Base-by-base conservation (phyloP, 768 basidiomycete genomes). In the Psilocybe tampanensis region DNA sequence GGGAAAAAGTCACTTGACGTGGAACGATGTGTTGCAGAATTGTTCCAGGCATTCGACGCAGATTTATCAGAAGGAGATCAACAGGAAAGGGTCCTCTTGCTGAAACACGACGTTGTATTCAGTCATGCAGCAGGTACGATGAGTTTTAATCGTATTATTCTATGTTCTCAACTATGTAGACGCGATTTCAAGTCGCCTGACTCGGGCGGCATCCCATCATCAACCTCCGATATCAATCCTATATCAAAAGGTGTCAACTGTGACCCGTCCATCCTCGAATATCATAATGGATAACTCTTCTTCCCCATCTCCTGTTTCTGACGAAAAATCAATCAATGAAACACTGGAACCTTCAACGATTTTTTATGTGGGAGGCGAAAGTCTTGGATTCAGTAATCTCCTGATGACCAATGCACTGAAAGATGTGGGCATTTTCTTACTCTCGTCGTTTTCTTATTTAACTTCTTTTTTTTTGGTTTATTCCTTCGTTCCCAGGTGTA, bases 31-130 rank as follows among this genome's bases (percentile, higher is more conserved):
- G 74, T 79, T 9, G 61, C 70, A 12, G 70, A 74, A 43, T 61
- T 90, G 13, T 49, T 72, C 17, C 66, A 69, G 17, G 61, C 75
- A 12, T 65, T 83, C 22, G 60, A 69, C 21, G 24, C 53, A 4
- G 57, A 36, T 17, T 9, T 29, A 8, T 24, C 54, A 24, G 55
- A 60, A 33, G 50, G 42, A 44, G 44, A 21, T 45, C 45, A 11
- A 22, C 52, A 8, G 22, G 63, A 64, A 13, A 61, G 70, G n/a
- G 68, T 73, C 3, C 72, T 89, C 2, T 60, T 89, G 5, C 68
- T 98, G 17, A 80, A 83, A 21, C 86, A 88, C 66, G 92, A 98
- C 58, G 92, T 96, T 1, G 85, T 78, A 0, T 94, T 90, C 67
- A 77, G 87, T 2, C 85, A 94, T 70, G 67, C 72, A 50, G 82